Base-by-base conservation (phyloP, 805 yeast species). In the Yarrowia yakushimensis region DNA sequence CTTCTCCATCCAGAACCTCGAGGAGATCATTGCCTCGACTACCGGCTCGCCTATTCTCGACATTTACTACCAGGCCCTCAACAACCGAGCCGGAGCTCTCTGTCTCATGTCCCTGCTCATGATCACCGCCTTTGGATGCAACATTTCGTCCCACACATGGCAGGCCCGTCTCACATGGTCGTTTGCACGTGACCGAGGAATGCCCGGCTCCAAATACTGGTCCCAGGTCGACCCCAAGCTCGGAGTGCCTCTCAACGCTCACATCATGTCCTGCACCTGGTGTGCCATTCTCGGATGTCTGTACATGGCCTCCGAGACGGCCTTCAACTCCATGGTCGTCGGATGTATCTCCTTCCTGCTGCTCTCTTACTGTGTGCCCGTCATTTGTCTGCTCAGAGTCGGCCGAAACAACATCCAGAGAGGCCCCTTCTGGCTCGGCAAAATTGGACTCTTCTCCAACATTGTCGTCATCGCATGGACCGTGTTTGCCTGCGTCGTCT, bases 141-240 rank as follows among this genome's bases (percentile, higher is more conserved):
- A 80, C 66, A 79, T 84, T 67, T 80, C 86, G 8, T 80, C 84
- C 17, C 85, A 83, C 66, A 84, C 89, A 11, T 85, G 88, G 87
- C 86, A 83, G 69, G 83, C 87, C 23, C 77, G 90, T 67, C 76
- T 84, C 55, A 77, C 85, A 65, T 86, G 88, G 87, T 83, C 88
- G 8, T 83, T 85, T 68, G 78, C 88, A 4, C 78, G 88, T 72
- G 89, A 85, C 69, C 79, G 83, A 50, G 88, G 87, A 36, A 73
- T 83, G 63, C 84, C 85, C 37, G 82, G 79, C 36, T 82, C 86
- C 8, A 75, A 73, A 42, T 78, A 77, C 66, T 80, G 84, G 81
- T 70, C 84, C 5, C 67, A 72, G 63, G 79, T 86, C 54, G 76
- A 82, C 66, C 67, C 76, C 18, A 74, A 70, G 45, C 72, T 81